Evolutionary conservation across 768 basidiomycete genomes (phyloP).

Genomic region (Pisolithus microcarpus): DNA sequence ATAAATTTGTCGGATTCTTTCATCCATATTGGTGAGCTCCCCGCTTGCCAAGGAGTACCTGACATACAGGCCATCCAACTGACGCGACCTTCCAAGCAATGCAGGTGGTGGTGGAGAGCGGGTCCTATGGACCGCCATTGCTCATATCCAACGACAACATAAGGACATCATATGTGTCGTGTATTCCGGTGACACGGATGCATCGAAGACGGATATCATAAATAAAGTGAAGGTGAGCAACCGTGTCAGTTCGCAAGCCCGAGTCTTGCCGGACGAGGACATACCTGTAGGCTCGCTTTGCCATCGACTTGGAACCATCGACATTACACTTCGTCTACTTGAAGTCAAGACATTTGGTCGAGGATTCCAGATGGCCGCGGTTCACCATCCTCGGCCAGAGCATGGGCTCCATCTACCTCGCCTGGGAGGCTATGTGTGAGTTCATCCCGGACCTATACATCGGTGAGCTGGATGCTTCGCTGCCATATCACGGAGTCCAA

Average conservation of each 20-base stretch:
- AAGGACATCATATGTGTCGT: constrained; percentile 65
- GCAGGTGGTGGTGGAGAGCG: constrained; percentile 96
- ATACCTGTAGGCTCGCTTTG: constrained; percentile 61
- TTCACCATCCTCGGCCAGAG: constrained; percentile 94
- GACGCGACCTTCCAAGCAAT: constrained; percentile 54
- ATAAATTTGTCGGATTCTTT: constrained; percentile 71
- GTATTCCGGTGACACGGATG: constrained; percentile 84
- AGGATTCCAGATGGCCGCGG: constrained; percentile 77
- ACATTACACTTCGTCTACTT: constrained; percentile 81
- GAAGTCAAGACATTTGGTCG: constrained; percentile 58
- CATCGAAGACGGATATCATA: constrained; percentile 74
- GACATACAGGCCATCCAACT: constrained; percentile 10
- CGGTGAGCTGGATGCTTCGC: constrained; percentile 42
- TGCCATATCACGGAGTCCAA: background rate
- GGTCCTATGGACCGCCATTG: constrained; percentile 88
- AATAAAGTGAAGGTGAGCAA: constrained; percentile 64
- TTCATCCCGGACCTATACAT: constrained; percentile 89
- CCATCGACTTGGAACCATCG: constrained; percentile 59
- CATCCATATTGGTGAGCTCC: constrained; percentile 87
- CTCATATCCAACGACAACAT: constrained; percentile 62
- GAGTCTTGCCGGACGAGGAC: background rate
- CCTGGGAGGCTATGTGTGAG: constrained; percentile 70
- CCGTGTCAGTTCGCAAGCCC: background rate
- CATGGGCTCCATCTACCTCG: constrained; percentile 77
- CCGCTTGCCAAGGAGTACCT: background rate